Evolutionary conservation across 805 yeast genomes (phyloP), one percentile per base, ranked within the genome.

Genomic region (Tanozyma kutaoensis): DNA sequence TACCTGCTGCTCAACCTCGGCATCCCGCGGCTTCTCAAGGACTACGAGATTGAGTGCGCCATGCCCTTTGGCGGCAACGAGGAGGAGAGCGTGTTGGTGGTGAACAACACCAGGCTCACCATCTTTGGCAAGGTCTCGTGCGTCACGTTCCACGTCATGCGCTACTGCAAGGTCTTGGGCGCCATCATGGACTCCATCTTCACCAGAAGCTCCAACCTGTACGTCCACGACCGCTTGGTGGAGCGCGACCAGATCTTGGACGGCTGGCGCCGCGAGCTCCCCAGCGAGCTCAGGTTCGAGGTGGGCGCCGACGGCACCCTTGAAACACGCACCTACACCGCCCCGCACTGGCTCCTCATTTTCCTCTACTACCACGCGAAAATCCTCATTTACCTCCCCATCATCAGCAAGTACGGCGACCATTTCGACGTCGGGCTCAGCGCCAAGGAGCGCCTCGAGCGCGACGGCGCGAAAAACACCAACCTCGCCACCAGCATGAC

Each of bases 41-140:
- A 81, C 44, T 71, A 69, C 40, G 93, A 81, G 46, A 72, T 84
- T 27, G 93, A 82, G 46, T 82, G 94, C 58, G 86, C 88, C 1
- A 52, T 79, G 40, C 95, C 95, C 1, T 71, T 77, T 27, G 54
- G 69, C 18, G 59, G 62, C 14, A 49, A 49, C 22, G 69, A 63
- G 24, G 65, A 66, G 34, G 69, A 65, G 24, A 75, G 71, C 40
- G 60, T 72, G 36, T 64, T 72, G 35, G 63, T 71, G 19, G 68
- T 74, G 32, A 73, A 72, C 43, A 67, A 75, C 42, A 60, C 67
- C 28, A 64, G 59, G 38, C 58, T 75, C 21, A 65, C 74, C 10
- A 58, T 78, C 32, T 79, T 74, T 27, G 88, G 88, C 28, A 73
- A 73, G 40, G 86, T 77, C 4, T 58, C 73, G 23, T 69, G 67